Conservation (phyloP, 2,329 filamentous ascomycete species). For the Amphichorda felina region DNA sequence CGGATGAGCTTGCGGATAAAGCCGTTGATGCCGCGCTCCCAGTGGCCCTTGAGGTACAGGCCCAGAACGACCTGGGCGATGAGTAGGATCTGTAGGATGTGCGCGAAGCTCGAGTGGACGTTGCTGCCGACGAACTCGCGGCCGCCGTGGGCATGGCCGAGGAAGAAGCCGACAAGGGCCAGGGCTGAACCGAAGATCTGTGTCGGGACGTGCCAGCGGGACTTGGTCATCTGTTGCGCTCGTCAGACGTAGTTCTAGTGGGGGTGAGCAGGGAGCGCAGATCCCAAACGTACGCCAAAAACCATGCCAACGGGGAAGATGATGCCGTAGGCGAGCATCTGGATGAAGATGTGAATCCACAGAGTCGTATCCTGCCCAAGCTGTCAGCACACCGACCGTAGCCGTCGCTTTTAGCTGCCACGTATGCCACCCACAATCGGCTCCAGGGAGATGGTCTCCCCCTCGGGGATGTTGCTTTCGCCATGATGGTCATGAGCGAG, state of each 20-base stretch:
- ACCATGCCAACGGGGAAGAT: constrained; percentile 95
- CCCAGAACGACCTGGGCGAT: constrained; percentile 68
- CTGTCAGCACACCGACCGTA: constrained; percentile 15
- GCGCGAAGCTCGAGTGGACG: constrained; percentile 72
- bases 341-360: constrained; percentile 89
- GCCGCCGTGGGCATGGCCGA: constrained; percentile 84
- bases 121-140: constrained; percentile 69
- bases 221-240: constrained; percentile 61
- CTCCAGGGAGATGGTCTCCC: constrained; percentile 56
- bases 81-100: constrained; percentile 68
- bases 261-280: constrained; percentile 1
- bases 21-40: constrained; percentile 73
- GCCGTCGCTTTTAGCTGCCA: background rate
- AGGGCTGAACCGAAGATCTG: constrained; percentile 66
- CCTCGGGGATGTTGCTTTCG: constrained; percentile 47
- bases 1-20: constrained; percentile 64
- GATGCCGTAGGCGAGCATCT: constrained; percentile 79
- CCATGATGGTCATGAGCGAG: constrained; percentile 36
- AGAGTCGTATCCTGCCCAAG: constrained; percentile 59
- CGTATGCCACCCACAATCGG: constrained; percentile 50
- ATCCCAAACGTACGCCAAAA: constrained; percentile 54
- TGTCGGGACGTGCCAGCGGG: constrained; percentile 85
- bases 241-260: background rate
- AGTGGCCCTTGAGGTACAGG: constrained; percentile 78
- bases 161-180: constrained; percentile 74